These are phyloP conservation scores for Raffaelea deltoideospora DNA, from an alignment of 2,329 filamentous ascomycete genomes.

Conservation along the genomic window DNA sequence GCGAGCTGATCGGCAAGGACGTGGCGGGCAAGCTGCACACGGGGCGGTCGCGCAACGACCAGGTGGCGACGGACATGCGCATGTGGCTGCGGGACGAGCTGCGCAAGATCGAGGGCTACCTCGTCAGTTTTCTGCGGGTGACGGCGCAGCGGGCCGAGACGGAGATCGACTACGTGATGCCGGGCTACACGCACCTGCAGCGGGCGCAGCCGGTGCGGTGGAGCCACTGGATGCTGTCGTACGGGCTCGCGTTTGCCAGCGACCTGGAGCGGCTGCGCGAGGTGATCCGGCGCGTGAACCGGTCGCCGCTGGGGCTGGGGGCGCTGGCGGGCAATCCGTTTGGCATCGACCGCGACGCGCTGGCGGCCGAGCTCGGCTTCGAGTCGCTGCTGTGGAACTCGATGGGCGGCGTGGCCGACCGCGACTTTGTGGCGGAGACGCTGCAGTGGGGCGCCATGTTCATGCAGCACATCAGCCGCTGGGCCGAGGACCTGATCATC, in stretches of 20 bases:
- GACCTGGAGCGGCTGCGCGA: slow-evolving; percentile 68
- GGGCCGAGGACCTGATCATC: slow-evolving; percentile 76
- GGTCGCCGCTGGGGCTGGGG: slow-evolving; percentile 54
- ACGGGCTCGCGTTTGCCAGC: slow-evolving; percentile 53
- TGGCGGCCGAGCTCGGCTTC: slow-evolving; percentile 71
- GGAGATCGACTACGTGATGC: slow-evolving; percentile 69
- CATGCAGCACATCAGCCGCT: slow-evolving; percentile 66
- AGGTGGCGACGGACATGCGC: slow-evolving; percentile 80
- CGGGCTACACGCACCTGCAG: slow-evolving; percentile 79
- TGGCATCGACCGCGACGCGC: slow-evolving; percentile 61
- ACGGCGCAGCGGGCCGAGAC: slow-evolving; percentile 53
- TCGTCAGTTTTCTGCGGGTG: slow-evolving; percentile 56
- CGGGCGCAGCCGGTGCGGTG: slow-evolving; percentile 67
- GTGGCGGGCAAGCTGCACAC: slow-evolving; percentile 84
- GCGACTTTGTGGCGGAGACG: slow-evolving; percentile 71
- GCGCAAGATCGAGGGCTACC: slow-evolving; percentile 49
- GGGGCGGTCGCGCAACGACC: slow-evolving; percentile 75
- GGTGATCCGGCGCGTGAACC: slow-evolving; percentile 60
- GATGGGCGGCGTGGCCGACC: slow-evolving; percentile 59
- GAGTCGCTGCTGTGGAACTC: slow-evolving; percentile 61
- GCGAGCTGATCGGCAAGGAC: slow-evolving; percentile 76
- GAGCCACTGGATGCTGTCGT: slow-evolving; percentile 68
- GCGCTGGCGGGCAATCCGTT: slow-evolving; percentile 74
- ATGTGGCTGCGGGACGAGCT: slow-evolving; percentile 73
- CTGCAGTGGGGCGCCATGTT: slow-evolving; percentile 68